Evolutionary conservation across 345 rosid species (phyloP).

Genomic region (Rhizophora mangle): DNA sequence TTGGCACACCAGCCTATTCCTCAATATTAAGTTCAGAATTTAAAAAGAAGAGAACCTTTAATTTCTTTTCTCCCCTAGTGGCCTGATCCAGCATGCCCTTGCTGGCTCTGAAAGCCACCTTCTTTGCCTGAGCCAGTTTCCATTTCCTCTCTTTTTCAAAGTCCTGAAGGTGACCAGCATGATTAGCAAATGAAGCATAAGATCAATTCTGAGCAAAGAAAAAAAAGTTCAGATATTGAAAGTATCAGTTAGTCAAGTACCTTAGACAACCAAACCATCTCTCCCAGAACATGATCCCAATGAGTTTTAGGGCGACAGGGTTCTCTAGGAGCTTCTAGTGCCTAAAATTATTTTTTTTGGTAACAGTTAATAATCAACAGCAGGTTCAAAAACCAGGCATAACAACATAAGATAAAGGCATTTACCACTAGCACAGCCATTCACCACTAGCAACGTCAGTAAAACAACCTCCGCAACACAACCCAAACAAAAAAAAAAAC

Average conservation of each 20-base stretch:
- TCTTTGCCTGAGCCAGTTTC: constrained; percentile 95
- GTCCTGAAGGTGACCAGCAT: constrained; percentile 53
- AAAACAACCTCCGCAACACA: too few relatives aligned
- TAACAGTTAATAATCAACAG: constrained; percentile 10
- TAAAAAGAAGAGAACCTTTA: constrained; percentile 57
- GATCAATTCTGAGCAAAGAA: constrained; percentile 1
- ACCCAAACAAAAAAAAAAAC: background rate
- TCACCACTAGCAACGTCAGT: too few relatives aligned
- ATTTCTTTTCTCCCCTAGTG: constrained; percentile 87
- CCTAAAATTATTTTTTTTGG: constrained; percentile 39
- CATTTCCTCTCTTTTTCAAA: constrained; percentile 99
- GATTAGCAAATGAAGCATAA: constrained; percentile 26
- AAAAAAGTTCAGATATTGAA: background rate
- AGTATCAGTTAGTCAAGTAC: constrained; percentile 35
- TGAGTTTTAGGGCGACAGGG: constrained; percentile 93
- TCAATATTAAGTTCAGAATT: background rate
- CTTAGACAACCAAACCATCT: constrained; percentile 98
- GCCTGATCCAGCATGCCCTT: constrained; percentile 96
- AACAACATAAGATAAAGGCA: background rate
- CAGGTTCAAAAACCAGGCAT: background rate
- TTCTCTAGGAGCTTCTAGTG: constrained; percentile 90
- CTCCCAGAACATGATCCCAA: constrained; percentile 99
- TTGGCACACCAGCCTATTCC: constrained; percentile 2
- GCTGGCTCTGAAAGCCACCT: constrained; percentile 91
- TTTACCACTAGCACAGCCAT: too few relatives aligned